Evolutionary conservation across 140 eudicot genomes (phyloP), one percentile per base, ranked within the genome.

Genomic region (Erigeron philadelphicus): DNA sequence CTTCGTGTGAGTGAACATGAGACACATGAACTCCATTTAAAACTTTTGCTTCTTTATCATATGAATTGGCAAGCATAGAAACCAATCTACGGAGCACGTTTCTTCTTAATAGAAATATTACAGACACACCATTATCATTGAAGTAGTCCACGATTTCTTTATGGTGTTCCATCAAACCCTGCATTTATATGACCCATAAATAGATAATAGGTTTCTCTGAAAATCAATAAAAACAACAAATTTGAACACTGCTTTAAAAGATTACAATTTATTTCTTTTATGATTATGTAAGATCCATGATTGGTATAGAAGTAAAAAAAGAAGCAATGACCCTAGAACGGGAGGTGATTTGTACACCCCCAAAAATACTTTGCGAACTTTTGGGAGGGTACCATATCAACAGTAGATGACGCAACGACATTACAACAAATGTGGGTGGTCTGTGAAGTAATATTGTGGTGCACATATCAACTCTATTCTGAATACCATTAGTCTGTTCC

Each of bases 51-150:
- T 80, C 64, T 71, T 84, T 80, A 65, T 91, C 97, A 56, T 81
- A 84, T 0, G 96, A 82, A 78, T 91, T 91, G 10, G 97, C 95
- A 52, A 88, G 87, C 69, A 84, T 54, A 2, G 97, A 91, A 81
- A 91, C 96, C 86, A 88, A 84, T 23, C 97, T 78, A 7, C 96
- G 96, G 67, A 91, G 80, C 71, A 84, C 78, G 68, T 91, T 91
- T 71, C 91, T 80, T 73, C 97, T 79, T 58, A 91, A 81, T 35
- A 91, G 87, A 71, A 91, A 80, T 57, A 91, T 84, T 3, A 76
- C 88, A 5, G 88, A 81, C 8, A 90, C 94, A 44, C 95, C 94
- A 25, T 73, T 84, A 40, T 71, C 70, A 43, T 84, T 90, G 68
- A 90, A 83, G 72, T 90, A 88, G 74, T 90, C 86, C 12, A 38